Base-by-base conservation (phyloP, 441 rosid species). In the Pelargonium australe region DNA sequence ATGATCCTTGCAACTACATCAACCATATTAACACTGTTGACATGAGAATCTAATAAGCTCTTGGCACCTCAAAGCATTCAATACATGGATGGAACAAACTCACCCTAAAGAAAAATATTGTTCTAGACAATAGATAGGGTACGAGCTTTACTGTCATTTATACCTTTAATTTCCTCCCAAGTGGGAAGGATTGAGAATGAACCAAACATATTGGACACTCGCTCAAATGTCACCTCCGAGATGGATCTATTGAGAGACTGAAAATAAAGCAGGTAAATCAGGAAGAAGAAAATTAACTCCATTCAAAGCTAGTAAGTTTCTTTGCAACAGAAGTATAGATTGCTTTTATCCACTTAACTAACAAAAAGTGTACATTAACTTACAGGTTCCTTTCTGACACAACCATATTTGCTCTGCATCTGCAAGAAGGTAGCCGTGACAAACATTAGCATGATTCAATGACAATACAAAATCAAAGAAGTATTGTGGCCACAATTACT, bases 331-430 rank as follows among this genome's bases (percentile, higher is more conserved):
- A 55, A 4, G 61, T 13, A 51, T 51, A 28, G 34, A 28, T 28
- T 3, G 34, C 34, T 2, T 28, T 28, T 51, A 51, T n/a, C 58
- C 58, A 13, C 58, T 51, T 51, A 16, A 13, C 20, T 51, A 51
- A 51, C 14, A 51, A 51, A 49, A 49, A 49, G 16, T 49, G 16
- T 2, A 4, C 19, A 45, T 9, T 9, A 14, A 53, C 90, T 43
- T 82, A 95, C 99, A 75, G 79, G 37, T 76, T 82, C 95, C 73
- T 83, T 92, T 75, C 76, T 86, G 72, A 75, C 55, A 70, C 84
- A 82, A 14, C 98, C 99, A 47, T 87, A 92, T 79, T 95, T 95
- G 85, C 85, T 86, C 63, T 89, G 99, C 79, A 91, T 79, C 99
- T 94, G 94, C 65, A 25, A 64, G 20, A 66, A 77, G 43, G 67